Evolutionary conservation across 176 grass and related monocot species (phyloP), one percentile per base, ranked within the genome.

Genomic region (Paspalum notatum): DNA sequence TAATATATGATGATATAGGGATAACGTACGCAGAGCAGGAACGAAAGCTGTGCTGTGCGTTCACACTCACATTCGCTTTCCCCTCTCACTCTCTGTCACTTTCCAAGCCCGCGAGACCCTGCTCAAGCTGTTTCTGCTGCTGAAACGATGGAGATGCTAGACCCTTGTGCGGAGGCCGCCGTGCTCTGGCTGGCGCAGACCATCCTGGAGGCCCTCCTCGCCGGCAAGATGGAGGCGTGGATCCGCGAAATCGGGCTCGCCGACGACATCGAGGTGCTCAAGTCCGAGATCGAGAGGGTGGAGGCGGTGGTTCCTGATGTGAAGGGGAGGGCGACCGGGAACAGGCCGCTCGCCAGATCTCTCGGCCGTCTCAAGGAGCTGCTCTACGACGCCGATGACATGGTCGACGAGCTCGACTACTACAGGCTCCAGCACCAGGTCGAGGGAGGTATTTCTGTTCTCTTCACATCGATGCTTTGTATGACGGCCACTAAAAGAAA

Each of bases 341-440:
- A 75, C 39, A 59, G 1, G 69, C 13, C 9, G 44, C 24, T 87
- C 15, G 27, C 32, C 46, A 40, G 61, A 5, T 55, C 15, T 0
- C 85, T 87, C 15, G 8, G 8, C 4, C 51, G 45, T 3, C 42
- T 88, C 65, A 54, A 49, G 71, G 86, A 88, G 41, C 6, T 78
- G 24, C 74, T 88, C 8, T 84, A 83, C 5, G 86, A 88, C 16
- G 53, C 86, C 9, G 86, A 88, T n/a, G 67, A 88, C 10, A 5
- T 37, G 5, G 10, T 88, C 42, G 79, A 88, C 68, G 74, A 88
- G 8, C 80, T 88, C 26, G 66, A 84, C 38, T 79, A 88, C 75
- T 84, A 12, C 75, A 78, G 80, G 70, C 85, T 87, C 8, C 52
- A 69, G 0, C 78, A 81, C 14, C 71, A 76, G 61, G 43, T 86